Base-by-base conservation (phyloP, 2,329 filamentous ascomycete species). In the Orbilia quercus region DNA sequence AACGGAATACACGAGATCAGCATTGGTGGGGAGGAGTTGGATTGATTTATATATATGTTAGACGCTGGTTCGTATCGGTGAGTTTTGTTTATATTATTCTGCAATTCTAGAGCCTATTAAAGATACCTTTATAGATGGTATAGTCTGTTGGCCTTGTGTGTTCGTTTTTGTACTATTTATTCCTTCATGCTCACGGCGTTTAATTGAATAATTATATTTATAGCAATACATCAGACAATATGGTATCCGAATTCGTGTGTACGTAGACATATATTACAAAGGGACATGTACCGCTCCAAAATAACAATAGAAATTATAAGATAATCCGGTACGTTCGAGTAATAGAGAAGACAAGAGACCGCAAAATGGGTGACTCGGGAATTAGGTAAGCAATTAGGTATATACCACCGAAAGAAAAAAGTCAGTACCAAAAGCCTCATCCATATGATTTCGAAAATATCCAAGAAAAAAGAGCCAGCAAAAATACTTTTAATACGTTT, bases 21-120 rank as follows among this genome's bases (percentile, higher is more conserved):
- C 14, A 53, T 72, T 5, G 67, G 67, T 23, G 67, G 67, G 1
- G 67, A 65, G 31, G 67, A 72, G 12, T 23, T 72, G n/a, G 67
- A 72, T 54, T 72, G 25, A 54, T 36, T 38, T 38, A n/a, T 11
- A 48, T 34, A 2, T 42, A n/a, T n/a, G n/a, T n/a, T 16, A 22
- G 22, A 34, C 22, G 47, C 9, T 53, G 22, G 6, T 2, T 18
- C 11, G n/a, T 47, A 6, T 20, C n/a, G 25, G 22, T 40, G 36
- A n/a, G 47, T 25, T 31, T 55, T 40, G 23, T 34, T 16, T 18
- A 16, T 44, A 25, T 54, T 22, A 6, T 16, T 18, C 7, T 22
- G 22, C 18, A 28, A 18, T 14, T 54, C 1, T 22, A 40, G 36
- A 40, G 36, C 36, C 36, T 40, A 12, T 40, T 23, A 38, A 40